Evolutionary conservation across 192 early-diverging fungal species (phyloP).

Genomic region (Coemansia javaensis): DNA sequence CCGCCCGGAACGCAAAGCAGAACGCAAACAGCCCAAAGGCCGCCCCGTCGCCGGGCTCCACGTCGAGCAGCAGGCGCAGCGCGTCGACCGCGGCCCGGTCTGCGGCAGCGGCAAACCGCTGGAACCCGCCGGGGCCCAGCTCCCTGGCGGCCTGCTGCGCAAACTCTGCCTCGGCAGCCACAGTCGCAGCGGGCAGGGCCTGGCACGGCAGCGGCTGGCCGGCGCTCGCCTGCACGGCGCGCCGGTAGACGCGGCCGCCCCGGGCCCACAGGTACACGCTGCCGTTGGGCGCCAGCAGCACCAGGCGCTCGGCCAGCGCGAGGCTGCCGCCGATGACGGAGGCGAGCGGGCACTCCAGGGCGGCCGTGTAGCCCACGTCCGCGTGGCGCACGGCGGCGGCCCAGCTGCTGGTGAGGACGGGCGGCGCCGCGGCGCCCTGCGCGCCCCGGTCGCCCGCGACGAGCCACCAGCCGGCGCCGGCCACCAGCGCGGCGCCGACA

Average conservation of each 20-base stretch:
- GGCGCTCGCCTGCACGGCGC: constrained; percentile 5
- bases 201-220: constrained; percentile 32
- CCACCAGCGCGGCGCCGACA: constrained; percentile 42
- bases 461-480: constrained; percentile 37
- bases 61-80: constrained; percentile 22
- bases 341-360: constrained; percentile 23
- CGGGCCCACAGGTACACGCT: constrained; percentile 29
- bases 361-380: constrained; percentile 43
- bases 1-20: constrained; percentile 17
- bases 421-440: constrained; percentile 8
- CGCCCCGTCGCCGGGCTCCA: constrained; percentile 22
- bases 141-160: constrained; percentile 6
- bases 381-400: constrained; percentile 33
- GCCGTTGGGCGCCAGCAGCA: constrained; percentile 31
- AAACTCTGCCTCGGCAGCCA: constrained; percentile 19
- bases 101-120: constrained; percentile 1
- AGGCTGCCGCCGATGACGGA: constrained; percentile 15
- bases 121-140: constrained; percentile 7
- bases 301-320: constrained; percentile 18
- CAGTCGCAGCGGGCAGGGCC: constrained; percentile 9
- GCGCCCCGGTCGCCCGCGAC: constrained; percentile 19
- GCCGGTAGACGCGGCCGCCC: constrained; percentile 5
- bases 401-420: constrained; percentile 38
- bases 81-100: constrained; percentile 9
- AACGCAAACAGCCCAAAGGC: constrained; percentile 43